phyloP scores from a whole-genome alignment of 1,284 basidiomycete genomes.

The Melampsora americana region DNA sequence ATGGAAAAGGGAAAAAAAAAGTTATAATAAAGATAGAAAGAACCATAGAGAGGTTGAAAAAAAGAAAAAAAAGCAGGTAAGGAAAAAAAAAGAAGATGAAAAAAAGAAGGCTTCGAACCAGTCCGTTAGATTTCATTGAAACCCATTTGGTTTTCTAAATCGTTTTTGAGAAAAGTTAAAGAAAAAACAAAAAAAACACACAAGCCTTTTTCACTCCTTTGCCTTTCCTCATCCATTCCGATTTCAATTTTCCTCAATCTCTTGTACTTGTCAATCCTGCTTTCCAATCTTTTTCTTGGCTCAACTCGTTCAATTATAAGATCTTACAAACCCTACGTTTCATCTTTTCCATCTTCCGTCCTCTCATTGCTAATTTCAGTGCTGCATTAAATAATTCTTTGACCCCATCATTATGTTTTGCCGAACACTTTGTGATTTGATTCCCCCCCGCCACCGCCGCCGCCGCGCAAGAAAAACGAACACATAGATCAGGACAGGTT shows the following conservation, averaged over 20 bases:
- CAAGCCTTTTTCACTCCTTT: too few relatives aligned
- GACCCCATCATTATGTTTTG: constrained; percentile 83
- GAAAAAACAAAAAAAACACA: neutral
- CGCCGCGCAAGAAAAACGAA: constrained; percentile 60
- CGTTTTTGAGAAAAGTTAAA: neutral
- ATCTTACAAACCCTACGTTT: constrained; percentile 37
- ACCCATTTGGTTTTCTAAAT: neutral
- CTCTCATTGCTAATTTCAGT: constrained; percentile 74
- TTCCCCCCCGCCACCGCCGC: too few relatives aligned
- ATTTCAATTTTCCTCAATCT: too few relatives aligned
- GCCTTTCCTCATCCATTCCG: too few relatives aligned
- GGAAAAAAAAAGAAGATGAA: neutral
- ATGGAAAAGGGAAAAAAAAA: neutral
- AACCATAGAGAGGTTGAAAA: neutral
- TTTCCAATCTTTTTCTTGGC: neutral
- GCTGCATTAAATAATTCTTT: constrained; percentile 89
- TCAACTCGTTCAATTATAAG: constrained; percentile 6
- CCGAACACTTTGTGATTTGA: constrained; percentile 89
- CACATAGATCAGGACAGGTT: constrained; percentile 64
- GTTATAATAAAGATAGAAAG: neutral
- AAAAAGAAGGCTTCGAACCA: neutral
- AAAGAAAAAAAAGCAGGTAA: too few relatives aligned
- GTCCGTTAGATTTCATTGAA: neutral
- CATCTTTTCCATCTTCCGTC: constrained; percentile 32
- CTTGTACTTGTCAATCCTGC: too few relatives aligned